These are phyloP conservation scores for Trichothecium sympodiale DNA, from an alignment of 2,329 filamentous ascomycete species.

Conservation along the genomic window DNA sequence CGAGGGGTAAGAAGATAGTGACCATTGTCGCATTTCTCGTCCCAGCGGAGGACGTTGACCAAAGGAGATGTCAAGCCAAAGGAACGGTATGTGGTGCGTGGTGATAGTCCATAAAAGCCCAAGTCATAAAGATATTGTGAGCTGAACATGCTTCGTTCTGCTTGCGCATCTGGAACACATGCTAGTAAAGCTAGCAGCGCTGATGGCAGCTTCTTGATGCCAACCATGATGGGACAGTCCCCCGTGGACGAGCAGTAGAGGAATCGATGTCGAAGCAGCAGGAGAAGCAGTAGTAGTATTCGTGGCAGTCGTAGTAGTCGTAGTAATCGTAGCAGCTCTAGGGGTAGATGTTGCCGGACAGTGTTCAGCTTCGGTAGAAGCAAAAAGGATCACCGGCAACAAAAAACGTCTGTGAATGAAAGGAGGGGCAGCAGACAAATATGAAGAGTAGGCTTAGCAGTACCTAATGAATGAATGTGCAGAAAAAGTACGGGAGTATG, in stretches of 20 bases:
- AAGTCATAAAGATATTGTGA: conserved; percentile 4
- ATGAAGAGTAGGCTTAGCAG: too few relatives aligned
- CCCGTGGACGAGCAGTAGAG: neutral
- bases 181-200: neutral
- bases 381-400: too few relatives aligned
- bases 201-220: neutral
- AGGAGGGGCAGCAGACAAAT: too few relatives aligned
- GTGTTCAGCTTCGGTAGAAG: too few relatives aligned
- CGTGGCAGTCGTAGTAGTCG: conserved; percentile 16
- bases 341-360: too few relatives aligned
- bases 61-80: conserved; percentile 17
- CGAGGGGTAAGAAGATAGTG: conserved; percentile 26
- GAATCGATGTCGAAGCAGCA: too few relatives aligned
- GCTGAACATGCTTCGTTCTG: neutral
- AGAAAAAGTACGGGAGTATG: too few relatives aligned
- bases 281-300: neutral
- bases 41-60: conserved; percentile 16
- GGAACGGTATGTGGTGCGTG: conserved; percentile 10
- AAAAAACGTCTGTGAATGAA: too few relatives aligned
- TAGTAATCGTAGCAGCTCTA: too few relatives aligned
- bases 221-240: neutral
- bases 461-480: too few relatives aligned
- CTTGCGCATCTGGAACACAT: neutral
- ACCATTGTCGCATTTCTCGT: conserved; percentile 24
- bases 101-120: conserved; percentile 3